Evolutionary conservation across 2,329 filamentous ascomycete genomes (phyloP), one percentile per base, ranked within the genome.

Genomic region (Trichoderma sp.): DNA sequence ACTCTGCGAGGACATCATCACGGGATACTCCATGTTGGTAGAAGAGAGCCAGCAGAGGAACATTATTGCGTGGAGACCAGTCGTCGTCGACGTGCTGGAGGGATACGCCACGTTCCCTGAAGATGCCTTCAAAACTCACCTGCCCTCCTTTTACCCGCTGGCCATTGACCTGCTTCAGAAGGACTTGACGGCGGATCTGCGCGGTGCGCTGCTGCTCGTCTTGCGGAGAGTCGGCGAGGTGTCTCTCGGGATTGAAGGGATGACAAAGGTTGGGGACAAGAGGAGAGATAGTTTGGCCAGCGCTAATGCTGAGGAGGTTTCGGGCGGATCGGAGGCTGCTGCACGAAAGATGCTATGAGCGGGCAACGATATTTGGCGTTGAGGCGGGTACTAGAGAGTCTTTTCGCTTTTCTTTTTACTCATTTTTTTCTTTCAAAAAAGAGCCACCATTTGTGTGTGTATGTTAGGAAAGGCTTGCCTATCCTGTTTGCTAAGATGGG

Each of bases 11-110:
- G 97, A 99, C 83, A 98, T 99, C 77, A 93, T 99, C 77, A 90
- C 91, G 50, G 93, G 93, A 16, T 99, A 97, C 83, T 91, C 95
- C 12, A 88, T 89, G 4, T 91, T 99, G 3, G 97, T 98, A 81
- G 95, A 98, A 83, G 97, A 99, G 82, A 97, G 94, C 33, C 97
- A 99, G 84, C 95, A 98, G 82, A 90, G 97, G 74, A 99, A 99
- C 84, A 98, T 99, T 74, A 91, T 97, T 31, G 97, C 97, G 0
- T 99, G 97, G 97, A 90, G 97, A 21, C 97, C 97, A 0, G 97
- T 99, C 0, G 97, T 99, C 2, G 95, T 99, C 21, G 97, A 98
- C 82, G 97, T 99, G 9, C 88, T 99, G 11, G 96, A 99, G 81
- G 97, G 97, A 1, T 98, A 96, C 83, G 92, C 92, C 0, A 93